These are phyloP conservation scores for Colletotrichum plurivorum DNA, from an alignment of 2,329 filamentous ascomycete species.

Conservation along the genomic window DNA sequence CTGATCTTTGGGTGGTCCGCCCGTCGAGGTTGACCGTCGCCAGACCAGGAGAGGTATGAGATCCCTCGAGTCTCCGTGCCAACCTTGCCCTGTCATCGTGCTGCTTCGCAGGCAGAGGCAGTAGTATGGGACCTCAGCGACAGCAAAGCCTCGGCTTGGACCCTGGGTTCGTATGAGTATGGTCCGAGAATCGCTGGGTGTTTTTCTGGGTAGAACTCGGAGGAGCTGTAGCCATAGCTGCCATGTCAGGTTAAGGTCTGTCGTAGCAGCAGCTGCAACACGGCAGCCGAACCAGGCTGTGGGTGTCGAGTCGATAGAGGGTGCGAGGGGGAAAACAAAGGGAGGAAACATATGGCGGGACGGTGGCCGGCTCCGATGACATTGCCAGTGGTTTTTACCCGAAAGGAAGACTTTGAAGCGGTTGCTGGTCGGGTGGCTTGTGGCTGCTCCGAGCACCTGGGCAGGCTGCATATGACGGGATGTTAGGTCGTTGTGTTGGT, in stretches of 20 bases:
- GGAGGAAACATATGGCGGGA: too few relatives aligned
- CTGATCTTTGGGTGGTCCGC: neutral
- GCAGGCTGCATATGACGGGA: too few relatives aligned
- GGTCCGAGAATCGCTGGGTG: conserved; percentile 23
- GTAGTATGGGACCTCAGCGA: neutral
- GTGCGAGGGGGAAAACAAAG: too few relatives aligned
- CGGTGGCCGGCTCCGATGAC: too few relatives aligned
- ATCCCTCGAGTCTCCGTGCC: conserved; percentile 10
- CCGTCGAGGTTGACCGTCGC: conserved; percentile 6
- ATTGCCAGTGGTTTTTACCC: too few relatives aligned
- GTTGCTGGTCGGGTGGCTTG: too few relatives aligned
- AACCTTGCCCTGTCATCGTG: conserved; percentile 4
- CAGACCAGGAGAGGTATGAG: neutral
- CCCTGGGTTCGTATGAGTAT: conserved; percentile 10
- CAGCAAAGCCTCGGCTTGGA: conserved; percentile 18
- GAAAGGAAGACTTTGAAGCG: too few relatives aligned
- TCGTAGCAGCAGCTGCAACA: conserved; percentile 8
- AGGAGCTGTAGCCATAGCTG: neutral
- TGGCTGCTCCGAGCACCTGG: too few relatives aligned
- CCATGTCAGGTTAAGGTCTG: too few relatives aligned
- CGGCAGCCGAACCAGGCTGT: too few relatives aligned
- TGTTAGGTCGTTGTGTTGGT: too few relatives aligned
- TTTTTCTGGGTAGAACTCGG: conserved; percentile 15
- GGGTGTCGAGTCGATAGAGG: too few relatives aligned
- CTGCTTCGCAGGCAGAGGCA: neutral